Base-by-base conservation (phyloP, 805 yeast genomes). In the Metschnikowia borealis region DNA sequence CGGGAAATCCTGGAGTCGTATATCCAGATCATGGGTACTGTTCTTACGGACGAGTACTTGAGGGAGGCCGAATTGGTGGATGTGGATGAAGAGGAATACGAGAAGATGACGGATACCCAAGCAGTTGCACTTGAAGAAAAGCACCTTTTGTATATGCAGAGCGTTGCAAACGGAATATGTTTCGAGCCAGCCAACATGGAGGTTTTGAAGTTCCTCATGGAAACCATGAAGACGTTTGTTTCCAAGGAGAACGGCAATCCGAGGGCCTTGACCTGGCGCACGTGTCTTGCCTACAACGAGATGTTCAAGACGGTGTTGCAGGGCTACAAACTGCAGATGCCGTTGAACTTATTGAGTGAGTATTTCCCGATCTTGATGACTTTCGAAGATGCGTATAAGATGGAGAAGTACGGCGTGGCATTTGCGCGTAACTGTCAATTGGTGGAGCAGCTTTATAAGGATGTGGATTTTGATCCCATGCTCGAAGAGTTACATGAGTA, bases 201-300 rank as follows among this genome's bases (percentile, higher is more conserved):
- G 6, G 58, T 69, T 29, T 52, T 65, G 23, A 18, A 48, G 6
- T 70, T 75, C 51, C 62, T 72, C 2, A 53, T 70, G 53, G 54
- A 57, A 10, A 41, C 62, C 36, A 53, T 68, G 48, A 45, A 50
- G 4, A 41, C 50, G 3, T 56, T 74, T 34, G 62, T 70, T 46
- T 17, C 26, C 8, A 5, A 17, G 5, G 20, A 14, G 5, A n/a
- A 7, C 4, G 17, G n/a, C 11, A 26, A 7, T 11, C 10, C 37
- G 5, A 29, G 44, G 35, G 26, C 44, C 17, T 31, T 41, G 17
- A 78, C 88, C 1, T 86, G 92, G 92, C 75, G 85, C 56, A 73
- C 84, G 1, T 81, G 82, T 55, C 51, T 75, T 1, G 72, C 74
- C 1, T 66, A 69, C 17, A 74, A 71, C 54, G 82, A 79, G 46